A percentile compares a stretch with the other conserved stretches of the same genome.
Evolutionary conservation across 257 asterid genomes (phyloP).

Genomic region (Solanum tarijense): DNA sequence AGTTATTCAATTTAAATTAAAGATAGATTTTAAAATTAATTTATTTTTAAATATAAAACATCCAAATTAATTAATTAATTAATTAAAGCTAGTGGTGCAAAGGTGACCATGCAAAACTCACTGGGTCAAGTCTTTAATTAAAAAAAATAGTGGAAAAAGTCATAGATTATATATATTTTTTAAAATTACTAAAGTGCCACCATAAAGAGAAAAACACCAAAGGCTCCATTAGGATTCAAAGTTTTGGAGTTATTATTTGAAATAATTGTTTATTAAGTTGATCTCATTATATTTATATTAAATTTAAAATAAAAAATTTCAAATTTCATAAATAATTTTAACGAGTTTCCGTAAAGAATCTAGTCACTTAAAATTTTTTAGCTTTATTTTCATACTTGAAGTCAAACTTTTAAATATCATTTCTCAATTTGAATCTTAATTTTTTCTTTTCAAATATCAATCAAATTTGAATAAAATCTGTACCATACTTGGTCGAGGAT

Average conservation of each 20-base stretch:
- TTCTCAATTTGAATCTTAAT: too few relatives aligned
- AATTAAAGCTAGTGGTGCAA: not conserved
- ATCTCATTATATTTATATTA: not conserved
- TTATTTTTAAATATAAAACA: not conserved
- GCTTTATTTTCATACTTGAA: not conserved
- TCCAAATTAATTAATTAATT: not conserved
- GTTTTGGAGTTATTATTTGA: not conserved
- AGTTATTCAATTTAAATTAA: too few relatives aligned
- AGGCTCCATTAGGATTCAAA: not conserved
- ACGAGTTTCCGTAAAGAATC: too few relatives aligned
- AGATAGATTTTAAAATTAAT: too few relatives aligned
- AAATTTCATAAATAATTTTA: too few relatives aligned
- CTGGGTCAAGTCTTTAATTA: not conserved
- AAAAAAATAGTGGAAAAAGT: not conserved
- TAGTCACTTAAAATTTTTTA: not conserved
- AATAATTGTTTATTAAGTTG: not conserved
- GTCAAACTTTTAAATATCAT: not conserved
- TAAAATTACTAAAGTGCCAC: not conserved
- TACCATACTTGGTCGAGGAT: not conserved
- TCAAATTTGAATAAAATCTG: not conserved
- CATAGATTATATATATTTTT: not conserved
- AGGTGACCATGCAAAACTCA: not conserved
- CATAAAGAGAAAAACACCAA: not conserved
- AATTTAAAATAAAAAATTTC: not conserved
- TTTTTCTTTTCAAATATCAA: not conserved